Percentiles rank a stretch among this genome's conserved stretches.
Evolutionary conservation across 75 land plant genomes (phyloP).

Genomic region (Isoetes taiwanensis): DNA sequence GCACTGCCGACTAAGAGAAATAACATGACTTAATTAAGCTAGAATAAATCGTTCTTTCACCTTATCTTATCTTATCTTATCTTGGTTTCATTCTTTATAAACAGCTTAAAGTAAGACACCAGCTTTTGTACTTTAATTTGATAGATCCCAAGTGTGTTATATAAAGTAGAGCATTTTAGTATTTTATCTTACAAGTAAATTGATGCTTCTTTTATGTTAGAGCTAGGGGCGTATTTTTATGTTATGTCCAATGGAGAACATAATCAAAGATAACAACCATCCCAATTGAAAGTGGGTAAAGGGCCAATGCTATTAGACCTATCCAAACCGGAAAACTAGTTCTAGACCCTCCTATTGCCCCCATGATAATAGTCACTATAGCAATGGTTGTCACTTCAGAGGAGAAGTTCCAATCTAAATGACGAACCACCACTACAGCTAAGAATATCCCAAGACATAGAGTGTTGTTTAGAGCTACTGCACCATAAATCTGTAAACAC

Average conservation of each 20-base stretch:
- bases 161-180: too few relatives aligned
- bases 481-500: slow-evolving; percentile 37
- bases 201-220: too few relatives aligned
- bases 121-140: too few relatives aligned
- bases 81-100: too few relatives aligned
- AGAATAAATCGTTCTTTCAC: too few relatives aligned
- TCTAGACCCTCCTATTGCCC: slow-evolving; percentile 11
- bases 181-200: too few relatives aligned
- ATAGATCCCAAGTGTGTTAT: too few relatives aligned
- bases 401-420: slow-evolving; percentile 40
- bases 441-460: slow-evolving; percentile 35
- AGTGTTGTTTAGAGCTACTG: slow-evolving; percentile 37
- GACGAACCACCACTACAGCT: slow-evolving; percentile 30
- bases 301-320: not conserved
- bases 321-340: slow-evolving; percentile 2
- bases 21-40: too few relatives aligned
- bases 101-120: too few relatives aligned
- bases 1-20: too few relatives aligned
- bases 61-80: too few relatives aligned
- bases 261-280: not conserved
- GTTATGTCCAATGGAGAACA: not conserved
- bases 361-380: slow-evolving; percentile 30
- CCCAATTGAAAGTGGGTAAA: not conserved
- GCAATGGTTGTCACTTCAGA: slow-evolving; percentile 37
- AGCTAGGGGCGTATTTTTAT: too few relatives aligned